A percentile compares a stretch with the other conserved stretches of the same genome.
Evolutionary conservation across 257 asterid genomes (phyloP).

Genomic region (Avicennia marina): DNA sequence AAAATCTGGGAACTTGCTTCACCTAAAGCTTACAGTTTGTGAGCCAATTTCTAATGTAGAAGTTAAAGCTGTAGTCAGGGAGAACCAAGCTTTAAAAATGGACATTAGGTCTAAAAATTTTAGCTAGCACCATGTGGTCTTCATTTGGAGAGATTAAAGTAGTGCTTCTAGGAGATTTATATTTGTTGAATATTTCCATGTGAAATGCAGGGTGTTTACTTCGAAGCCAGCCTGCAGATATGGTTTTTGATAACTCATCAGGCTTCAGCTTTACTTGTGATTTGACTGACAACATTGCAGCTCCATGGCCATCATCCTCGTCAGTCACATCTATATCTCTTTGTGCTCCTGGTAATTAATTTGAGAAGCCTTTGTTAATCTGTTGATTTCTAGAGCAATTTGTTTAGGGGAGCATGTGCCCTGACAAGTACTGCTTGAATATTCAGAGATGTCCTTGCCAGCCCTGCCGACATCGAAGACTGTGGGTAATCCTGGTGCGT

Average conservation of each 20-base stretch:
- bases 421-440: constrained; percentile 21
- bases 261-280: constrained; percentile 95
- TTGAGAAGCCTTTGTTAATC: background rate
- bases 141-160: no score
- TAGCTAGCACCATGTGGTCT: no score
- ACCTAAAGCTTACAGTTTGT: no score
- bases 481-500: constrained; percentile 54
- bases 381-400: background rate
- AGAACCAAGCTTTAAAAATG: no score
- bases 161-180: no score
- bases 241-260: constrained; percentile 73
- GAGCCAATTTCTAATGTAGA: no score
- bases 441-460: constrained; percentile 95
- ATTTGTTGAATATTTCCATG: no score
- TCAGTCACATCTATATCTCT: constrained; percentile 77
- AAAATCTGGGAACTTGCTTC: no score
- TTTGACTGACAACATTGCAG: constrained; percentile 84
- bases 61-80: no score
- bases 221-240: constrained; percentile 77
- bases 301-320: constrained; percentile 98
- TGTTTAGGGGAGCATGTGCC: background rate
- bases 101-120: no score
- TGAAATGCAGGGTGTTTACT: constrained; percentile 77
- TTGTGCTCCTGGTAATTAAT: constrained; percentile 88
- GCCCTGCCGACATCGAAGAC: constrained; percentile 80